Evolutionary conservation across 2,329 filamentous ascomycete genomes (phyloP).

Genomic region (Pseudogymnoascus sp.): DNA sequence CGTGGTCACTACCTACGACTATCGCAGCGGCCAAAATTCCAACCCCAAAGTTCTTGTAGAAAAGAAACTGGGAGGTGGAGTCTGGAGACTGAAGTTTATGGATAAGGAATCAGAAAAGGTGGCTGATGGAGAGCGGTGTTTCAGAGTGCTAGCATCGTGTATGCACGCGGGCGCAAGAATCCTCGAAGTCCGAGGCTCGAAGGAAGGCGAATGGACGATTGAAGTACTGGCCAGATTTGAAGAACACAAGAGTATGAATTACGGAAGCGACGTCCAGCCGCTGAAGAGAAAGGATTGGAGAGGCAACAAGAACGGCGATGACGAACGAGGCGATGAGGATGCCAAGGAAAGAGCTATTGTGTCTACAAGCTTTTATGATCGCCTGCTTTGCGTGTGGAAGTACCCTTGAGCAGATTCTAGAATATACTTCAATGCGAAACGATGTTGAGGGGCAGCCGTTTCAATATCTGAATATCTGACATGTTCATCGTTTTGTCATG

Average conservation of each 20-base stretch:
- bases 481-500: not conserved
- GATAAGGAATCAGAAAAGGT: constrained; percentile 13
- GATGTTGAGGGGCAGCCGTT: not conserved
- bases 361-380: constrained; percentile 73
- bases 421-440: not conserved
- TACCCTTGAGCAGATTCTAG: constrained; percentile 7
- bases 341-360: constrained; percentile 29
- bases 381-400: constrained; percentile 59
- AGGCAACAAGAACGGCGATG: constrained; percentile 14
- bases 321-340: constrained; percentile 5
- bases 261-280: constrained; percentile 66
- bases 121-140: constrained; percentile 22
- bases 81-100: constrained; percentile 74
- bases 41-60: constrained; percentile 51
- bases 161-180: constrained; percentile 84
- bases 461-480: not conserved
- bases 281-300: constrained; percentile 16
- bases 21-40: constrained; percentile 29
- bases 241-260: constrained; percentile 92
- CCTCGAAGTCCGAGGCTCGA: constrained; percentile 36
- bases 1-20: constrained; percentile 47
- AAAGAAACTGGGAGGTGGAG: constrained; percentile 62
- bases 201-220: constrained; percentile 47
- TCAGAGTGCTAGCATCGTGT: constrained; percentile 70
- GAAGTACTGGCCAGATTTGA: constrained; percentile 64